A percentile compares a stretch with the other conserved stretches of the same genome.
These are phyloP conservation scores for Penicillium sp. DNA, from an alignment of 2,329 filamentous ascomycete genomes.

Conservation along the genomic window DNA sequence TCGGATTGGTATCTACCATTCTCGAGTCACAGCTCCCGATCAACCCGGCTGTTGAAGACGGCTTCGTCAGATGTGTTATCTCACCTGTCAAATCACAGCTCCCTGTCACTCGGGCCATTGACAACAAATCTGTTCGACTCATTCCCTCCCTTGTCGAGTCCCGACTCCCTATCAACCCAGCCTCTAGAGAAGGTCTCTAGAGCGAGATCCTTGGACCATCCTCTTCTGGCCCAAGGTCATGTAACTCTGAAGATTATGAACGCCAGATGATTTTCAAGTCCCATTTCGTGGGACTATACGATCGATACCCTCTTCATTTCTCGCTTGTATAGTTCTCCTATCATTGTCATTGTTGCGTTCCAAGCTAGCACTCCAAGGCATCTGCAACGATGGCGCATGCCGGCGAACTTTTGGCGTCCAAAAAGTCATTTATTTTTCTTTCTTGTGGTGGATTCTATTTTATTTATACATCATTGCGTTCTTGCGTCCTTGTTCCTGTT, in stretches of 20 bases:
- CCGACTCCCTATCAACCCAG: slow-evolving; percentile 32
- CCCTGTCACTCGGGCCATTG: neutral
- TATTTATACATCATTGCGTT: slow-evolving; percentile 9
- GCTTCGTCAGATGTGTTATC: neutral
- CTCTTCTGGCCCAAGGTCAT: slow-evolving; percentile 3
- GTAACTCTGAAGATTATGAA: slow-evolving; percentile 2
- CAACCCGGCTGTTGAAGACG: slow-evolving; percentile 3
- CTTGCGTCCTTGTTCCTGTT: slow-evolving; percentile 12
- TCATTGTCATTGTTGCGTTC: slow-evolving; percentile 23
- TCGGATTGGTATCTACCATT: neutral
- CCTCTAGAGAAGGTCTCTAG: slow-evolving; percentile 20
- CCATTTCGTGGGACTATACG: slow-evolving; percentile 19
- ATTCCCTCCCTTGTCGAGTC: slow-evolving; percentile 14
- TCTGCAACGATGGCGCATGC: slow-evolving; percentile 20
- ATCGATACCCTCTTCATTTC: slow-evolving; percentile 33
- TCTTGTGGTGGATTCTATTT: slow-evolving; percentile 14
- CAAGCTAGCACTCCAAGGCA: slow-evolving; percentile 19
- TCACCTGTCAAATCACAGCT: neutral
- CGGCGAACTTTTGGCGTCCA: slow-evolving; percentile 29
- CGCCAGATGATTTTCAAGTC: slow-evolving; percentile 15
- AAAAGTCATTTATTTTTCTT: slow-evolving; percentile 19
- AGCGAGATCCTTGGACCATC: slow-evolving; percentile 6
- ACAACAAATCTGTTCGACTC: neutral
- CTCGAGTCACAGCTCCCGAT: slow-evolving; percentile 15
- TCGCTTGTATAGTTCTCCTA: slow-evolving; percentile 26